Base-by-base conservation (phyloP, 371 early-diverging fungal species). In the Circinella umbellata region DNA sequence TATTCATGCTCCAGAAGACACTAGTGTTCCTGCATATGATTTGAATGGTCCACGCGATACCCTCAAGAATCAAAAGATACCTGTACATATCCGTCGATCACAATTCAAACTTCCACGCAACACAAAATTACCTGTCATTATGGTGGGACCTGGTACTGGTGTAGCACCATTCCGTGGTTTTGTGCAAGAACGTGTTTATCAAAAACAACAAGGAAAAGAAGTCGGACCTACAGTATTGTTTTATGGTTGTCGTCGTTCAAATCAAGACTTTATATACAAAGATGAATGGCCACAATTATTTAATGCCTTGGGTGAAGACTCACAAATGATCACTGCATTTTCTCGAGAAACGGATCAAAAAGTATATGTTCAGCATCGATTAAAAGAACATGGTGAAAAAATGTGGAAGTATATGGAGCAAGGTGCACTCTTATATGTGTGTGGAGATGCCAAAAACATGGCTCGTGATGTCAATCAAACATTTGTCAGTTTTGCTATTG, bases 131-230 rank as follows among this genome's bases (percentile, higher is more conserved):
- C 97, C 98, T 35, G 83, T 99, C 55, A 90, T 99, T 59, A 97
- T 99, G 98, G 83, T 99, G 39, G 98, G 99, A 1, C 98, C 99
- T 17, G 99, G 99, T 54, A 99, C 99, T 0, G 99, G 99, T 51
- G 95, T 99, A 27, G 99, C 99, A 6, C 99, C 99, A 35, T 98
- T 99, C 93, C 90, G 95, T 42, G 99, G 93, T 3, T 99, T 99
- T 79, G 80, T 97, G 0, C 91, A 91, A 70, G 98, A 99, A 71
- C 93, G 99, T 66, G 90, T 89, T 5, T 69, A 80, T 42, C 83
- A 83, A 69, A 88, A 82, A 59, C 78, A 83, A 63, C 76, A 88
- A 48, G 86, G 86, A 55, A 83, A 82, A 65, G 77, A 85, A 34
- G 87, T 92, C 39, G 97, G 99, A 14, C 85, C 93, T 2, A 93